A percentile compares a stretch with the other conserved stretches of the same genome.
phyloP scores from a whole-genome alignment of 2,329 filamentous ascomycete genomes.

The Aplosporella prunicola region DNA sequence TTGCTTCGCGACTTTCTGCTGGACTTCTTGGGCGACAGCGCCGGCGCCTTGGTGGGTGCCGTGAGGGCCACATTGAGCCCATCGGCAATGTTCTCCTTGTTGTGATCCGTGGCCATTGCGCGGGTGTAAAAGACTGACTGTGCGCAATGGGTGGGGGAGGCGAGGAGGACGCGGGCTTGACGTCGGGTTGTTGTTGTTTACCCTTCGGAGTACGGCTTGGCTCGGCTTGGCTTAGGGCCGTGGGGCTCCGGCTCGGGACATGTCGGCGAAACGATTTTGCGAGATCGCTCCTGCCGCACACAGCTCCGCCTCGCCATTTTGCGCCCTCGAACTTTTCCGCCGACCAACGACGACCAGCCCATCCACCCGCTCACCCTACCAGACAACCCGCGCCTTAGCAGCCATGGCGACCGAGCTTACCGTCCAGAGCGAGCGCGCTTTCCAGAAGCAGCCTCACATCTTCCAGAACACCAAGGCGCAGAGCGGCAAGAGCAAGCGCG shows the following conservation, averaged over 20 bases:
- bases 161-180: too few species aligned
- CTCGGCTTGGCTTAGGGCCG: too few species aligned
- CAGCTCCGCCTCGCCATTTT: too few species aligned
- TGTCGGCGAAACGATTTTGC: neutral
- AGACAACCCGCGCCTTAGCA: slow-evolving; percentile 21
- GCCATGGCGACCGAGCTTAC: slow-evolving; percentile 37
- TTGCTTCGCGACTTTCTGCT: slow-evolving; percentile 60
- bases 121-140: too few species aligned
- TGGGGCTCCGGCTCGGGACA: too few species aligned
- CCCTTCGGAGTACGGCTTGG: too few species aligned
- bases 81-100: slow-evolving; percentile 62
- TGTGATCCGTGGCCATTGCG: slow-evolving; percentile 22
- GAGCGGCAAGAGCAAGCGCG: slow-evolving; percentile 67
- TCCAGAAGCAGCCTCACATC: slow-evolving; percentile 99
- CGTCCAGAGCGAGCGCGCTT: slow-evolving; percentile 99
- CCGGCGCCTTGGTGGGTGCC: slow-evolving; percentile 18
- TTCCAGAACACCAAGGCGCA: slow-evolving; percentile 97
- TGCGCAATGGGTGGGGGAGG: too few species aligned
- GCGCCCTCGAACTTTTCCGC: slow-evolving; percentile 1
- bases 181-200: slow-evolving; percentile 9
- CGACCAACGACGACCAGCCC: slow-evolving; percentile 11
- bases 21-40: slow-evolving; percentile 23
- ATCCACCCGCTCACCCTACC: slow-evolving; percentile 2
- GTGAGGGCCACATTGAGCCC: slow-evolving; percentile 24
- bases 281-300: too few species aligned